These are phyloP conservation scores for Zymoseptoria crescenta DNA, from an alignment of 2,329 filamentous ascomycete genomes.

Conservation along the genomic window DNA sequence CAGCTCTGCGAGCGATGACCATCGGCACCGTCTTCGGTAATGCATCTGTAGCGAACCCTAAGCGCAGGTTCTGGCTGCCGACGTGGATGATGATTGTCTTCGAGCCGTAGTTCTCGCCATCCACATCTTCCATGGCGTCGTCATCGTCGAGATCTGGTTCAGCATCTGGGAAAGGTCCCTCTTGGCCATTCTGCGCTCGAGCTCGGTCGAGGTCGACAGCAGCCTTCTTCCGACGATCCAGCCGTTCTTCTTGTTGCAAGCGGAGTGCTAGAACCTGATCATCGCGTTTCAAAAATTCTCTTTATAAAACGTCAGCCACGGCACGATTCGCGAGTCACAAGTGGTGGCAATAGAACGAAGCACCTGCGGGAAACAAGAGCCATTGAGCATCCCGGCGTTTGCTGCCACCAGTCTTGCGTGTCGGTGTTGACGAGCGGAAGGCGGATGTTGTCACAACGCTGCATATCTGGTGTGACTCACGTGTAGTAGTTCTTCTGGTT, in stretches of 20 bases:
- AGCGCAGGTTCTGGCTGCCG: conserved; percentile 88
- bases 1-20: conserved; percentile 74
- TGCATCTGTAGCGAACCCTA: conserved; percentile 92
- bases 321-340: not conserved
- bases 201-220: conserved; percentile 84
- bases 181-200: conserved; percentile 63
- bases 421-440: not conserved
- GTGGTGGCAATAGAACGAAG: not conserved
- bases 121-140: conserved; percentile 51
- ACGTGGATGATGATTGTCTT: conserved; percentile 93
- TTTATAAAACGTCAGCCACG: conserved; percentile 32
- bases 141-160: conserved; percentile 33
- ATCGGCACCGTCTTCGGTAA: conserved; percentile 91
- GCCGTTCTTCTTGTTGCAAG: conserved; percentile 76
- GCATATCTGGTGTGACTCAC: conserved; percentile 44
- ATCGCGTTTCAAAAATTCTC: conserved; percentile 96
- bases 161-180: conserved; percentile 32
- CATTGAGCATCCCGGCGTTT: too few relatives aligned
- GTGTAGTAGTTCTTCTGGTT: conserved; percentile 99
- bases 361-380: not conserved
- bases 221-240: conserved; percentile 74
- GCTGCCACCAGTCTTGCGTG: too few relatives aligned
- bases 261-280: conserved; percentile 88
- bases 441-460: not conserved
- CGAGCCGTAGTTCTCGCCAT: conserved; percentile 62